These are phyloP conservation scores for Amanita pseudoporphyria DNA, from an alignment of 768 basidiomycete genomes.

Conservation along the genomic window DNA sequence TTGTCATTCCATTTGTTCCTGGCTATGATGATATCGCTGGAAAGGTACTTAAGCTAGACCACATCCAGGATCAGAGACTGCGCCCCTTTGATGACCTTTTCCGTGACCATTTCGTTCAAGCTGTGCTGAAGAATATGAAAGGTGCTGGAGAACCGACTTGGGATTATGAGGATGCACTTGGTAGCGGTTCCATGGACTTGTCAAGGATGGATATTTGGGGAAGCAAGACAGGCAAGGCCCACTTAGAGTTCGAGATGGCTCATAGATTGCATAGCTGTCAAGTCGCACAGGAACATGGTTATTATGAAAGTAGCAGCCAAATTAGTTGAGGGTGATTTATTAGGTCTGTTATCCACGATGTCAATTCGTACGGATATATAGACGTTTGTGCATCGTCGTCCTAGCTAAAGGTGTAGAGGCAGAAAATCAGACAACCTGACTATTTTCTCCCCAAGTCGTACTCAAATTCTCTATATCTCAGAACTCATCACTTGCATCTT, in stretches of 20 bases:
- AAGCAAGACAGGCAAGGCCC: constrained; percentile 14
- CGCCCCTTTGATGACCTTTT: constrained; percentile 20
- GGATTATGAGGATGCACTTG: constrained; percentile 11
- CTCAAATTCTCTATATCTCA: too few relatives aligned
- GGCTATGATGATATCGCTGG: constrained; percentile 19
- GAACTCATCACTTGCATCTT: too few relatives aligned
- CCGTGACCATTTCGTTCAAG: constrained; percentile 2
- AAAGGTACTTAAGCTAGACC: constrained; percentile 13
- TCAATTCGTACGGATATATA: too few relatives aligned
- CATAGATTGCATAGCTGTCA: constrained; percentile 14
- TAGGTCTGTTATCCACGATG: too few relatives aligned
- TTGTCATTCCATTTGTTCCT: constrained; percentile 19
- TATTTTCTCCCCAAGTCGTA: too few relatives aligned
- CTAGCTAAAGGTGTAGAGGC: constrained; percentile 1
- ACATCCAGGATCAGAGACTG: constrained; percentile 18
- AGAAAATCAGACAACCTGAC: constrained; percentile 26
- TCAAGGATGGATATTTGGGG: constrained; percentile 8
- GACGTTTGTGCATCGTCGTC: too few relatives aligned
- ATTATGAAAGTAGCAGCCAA: too few relatives aligned
- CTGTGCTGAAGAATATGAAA: constrained; percentile 1
- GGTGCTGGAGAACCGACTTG: constrained; percentile 9
- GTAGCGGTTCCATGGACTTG: not conserved
- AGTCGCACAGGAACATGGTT: constrained; percentile 9
- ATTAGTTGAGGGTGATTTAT: too few relatives aligned
- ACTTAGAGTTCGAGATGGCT: constrained; percentile 17